Base-by-base conservation (phyloP, 306 rosid species). In the Mucuna pruriens region DNA sequence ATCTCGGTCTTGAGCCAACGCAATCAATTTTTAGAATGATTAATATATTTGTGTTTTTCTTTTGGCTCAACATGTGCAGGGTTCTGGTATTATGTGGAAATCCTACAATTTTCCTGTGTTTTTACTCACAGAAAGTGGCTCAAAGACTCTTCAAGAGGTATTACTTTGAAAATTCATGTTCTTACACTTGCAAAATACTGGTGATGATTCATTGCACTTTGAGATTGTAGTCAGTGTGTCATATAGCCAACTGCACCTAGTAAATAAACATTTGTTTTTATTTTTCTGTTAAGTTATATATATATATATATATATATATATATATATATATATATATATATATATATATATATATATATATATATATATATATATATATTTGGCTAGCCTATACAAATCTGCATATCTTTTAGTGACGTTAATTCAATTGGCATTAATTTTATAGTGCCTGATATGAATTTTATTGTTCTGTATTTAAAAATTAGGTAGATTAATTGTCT, bases 41-140 rank as follows among this genome's bases (percentile, higher is more conserved):
- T 51, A 13, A 17, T 83, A 52, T 58, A 52, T 61, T 78, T 34
- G 11, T 55, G 11, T 63, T 26, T 57, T 57, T 9, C 34, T 49
- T 55, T 51, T 65, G 63, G 29, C 74, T 79, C 67, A 65, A 64
- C 55, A 33, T 80, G 69, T 86, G 76, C 93, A 94, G 98, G 98
- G 98, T 69, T 90, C 97, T 80, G 92, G 96, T 84, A 83, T 94
- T 64, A 90, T 94, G 95, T 87, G 92, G 98, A 89, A 89, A 10
- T 38, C 57, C 3, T 90, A 92, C 78, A 64, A 49, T 82, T 94
- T 92, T 87, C 98, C 98, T 36, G 92, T 89, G 72, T 94, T 94
- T 84, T 80, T 94, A 68, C 89, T 92, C 72, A 83, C 97, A 13
- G 89, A 88, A 46, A 88, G 84, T 83, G 77, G 92, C 87, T 80